Percentiles rank a stretch among this genome's conserved stretches.
Evolutionary conservation across 306 rosid genomes (phyloP).

Genomic region (Citrullus colocynthis): DNA sequence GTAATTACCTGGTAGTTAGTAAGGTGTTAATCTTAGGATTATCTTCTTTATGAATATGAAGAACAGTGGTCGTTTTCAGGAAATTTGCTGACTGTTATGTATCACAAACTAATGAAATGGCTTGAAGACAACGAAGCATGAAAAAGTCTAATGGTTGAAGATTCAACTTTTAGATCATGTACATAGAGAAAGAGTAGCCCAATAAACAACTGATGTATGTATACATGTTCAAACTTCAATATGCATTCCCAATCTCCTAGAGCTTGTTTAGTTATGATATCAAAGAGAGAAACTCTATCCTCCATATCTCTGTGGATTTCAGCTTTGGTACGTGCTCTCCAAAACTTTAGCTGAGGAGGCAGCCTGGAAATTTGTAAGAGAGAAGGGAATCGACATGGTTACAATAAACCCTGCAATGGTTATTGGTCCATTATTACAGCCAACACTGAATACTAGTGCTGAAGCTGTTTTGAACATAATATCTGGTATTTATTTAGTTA

Average conservation of each 20-base stretch:
- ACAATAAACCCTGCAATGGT: conserved; percentile 59
- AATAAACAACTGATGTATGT: neutral
- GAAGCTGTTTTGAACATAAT: conserved; percentile 32
- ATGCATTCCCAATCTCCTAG: neutral
- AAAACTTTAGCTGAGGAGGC: conserved; percentile 84
- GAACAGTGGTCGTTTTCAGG: neutral
- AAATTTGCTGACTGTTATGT: neutral
- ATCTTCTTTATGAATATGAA: neutral
- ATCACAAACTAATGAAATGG: neutral
- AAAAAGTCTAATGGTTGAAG: neutral
- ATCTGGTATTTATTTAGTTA: conserved; percentile 31
- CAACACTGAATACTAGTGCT: conserved; percentile 49
- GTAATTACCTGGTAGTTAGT: neutral
- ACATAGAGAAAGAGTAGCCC: neutral
- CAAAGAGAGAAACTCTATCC: neutral
- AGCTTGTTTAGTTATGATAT: neutral
- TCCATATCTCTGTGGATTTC: conserved; percentile 2
- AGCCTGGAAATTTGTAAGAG: conserved; percentile 75
- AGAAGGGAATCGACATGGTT: conserved; percentile 67
- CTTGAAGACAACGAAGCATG: neutral
- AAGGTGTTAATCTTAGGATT: neutral
- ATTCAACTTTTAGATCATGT: neutral
- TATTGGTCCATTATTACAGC: conserved; percentile 70
- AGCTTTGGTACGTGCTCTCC: conserved; percentile 67
- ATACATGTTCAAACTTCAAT: neutral